Base-by-base conservation (phyloP, 2,329 filamentous ascomycete species). In the Ceratocystis alfenasii region DNA sequence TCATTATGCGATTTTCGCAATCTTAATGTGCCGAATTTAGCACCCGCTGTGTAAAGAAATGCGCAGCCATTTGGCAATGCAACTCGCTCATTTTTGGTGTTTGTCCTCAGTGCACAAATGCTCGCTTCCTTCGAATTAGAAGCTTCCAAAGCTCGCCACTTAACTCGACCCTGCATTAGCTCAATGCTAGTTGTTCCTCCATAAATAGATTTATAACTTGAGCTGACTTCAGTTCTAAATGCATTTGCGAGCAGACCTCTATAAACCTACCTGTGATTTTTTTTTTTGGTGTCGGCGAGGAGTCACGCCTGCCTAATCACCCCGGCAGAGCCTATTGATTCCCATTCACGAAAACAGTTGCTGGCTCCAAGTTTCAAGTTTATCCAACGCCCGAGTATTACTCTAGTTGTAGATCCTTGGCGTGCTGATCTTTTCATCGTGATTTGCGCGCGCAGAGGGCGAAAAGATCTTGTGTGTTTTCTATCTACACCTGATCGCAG, bases 71-170 rank as follows among this genome's bases (percentile, higher is more conserved):
- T 12, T 20, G 12, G 25, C 15, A 59, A 36, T 30, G 55, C 4
- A n/a, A n/a, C 25, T 10, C n/a, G 17, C 20, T 59, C 28, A 41
- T 41, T 41, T 41, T 20, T 33, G 55, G 20, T 20, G 17, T 36
- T 59, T 28, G 55, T 28, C 28, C 33, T 28, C 53, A 30, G 20
- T 50, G 48, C 48, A 53, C 48, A 30, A 59, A 25, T n/a, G 25
- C n/a, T 41, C 36, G 36, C 25, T 36, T 59, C 55, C 55, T 59
- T 59, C 55, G 5, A 30, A 30, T n/a, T 59, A 59, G 28, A 59
- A 59, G 25, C 55, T 59, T 59, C 55, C 7, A 59, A 59, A 59
- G 55, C 55, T 59, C 28, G 55, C 28, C 55, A 59, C 55, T 20
- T 17, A n/a, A 59, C 30, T 15, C 36, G 36, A 41, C 36, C 36